phyloP scores from a whole-genome alignment of 192 early-diverging fungal genomes.

The Lobulomyces angularis region DNA sequence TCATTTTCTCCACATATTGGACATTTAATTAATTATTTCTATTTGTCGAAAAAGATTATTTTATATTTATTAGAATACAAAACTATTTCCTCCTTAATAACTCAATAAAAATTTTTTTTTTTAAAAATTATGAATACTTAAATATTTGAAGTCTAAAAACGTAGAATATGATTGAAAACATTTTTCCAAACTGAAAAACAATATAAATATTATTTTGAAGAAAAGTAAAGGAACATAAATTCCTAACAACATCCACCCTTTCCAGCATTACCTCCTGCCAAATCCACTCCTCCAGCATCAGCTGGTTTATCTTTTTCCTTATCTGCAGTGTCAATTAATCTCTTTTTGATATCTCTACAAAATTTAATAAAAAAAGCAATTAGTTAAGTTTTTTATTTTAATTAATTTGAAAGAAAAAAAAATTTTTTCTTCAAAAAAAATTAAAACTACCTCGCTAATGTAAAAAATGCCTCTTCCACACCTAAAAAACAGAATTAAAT shows the following conservation, averaged over 20 bases:
- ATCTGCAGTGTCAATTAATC: constrained; percentile 81
- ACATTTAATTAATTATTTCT: no score
- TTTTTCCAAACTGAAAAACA: no score
- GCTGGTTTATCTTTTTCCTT: constrained; percentile 32
- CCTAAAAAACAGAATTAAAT: constrained; percentile 12
- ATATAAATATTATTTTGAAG: no score
- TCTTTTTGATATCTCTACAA: constrained; percentile 90
- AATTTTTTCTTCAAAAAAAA: constrained; percentile 11
- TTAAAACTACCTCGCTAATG: constrained; percentile 62
- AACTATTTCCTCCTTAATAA: no score
- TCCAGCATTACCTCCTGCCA: background rate
- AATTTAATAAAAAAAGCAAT: background rate
- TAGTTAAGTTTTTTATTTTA: background rate
- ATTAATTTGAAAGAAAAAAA: constrained; percentile 5
- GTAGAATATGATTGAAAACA: no score
- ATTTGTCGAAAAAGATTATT: no score
- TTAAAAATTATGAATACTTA: no score
- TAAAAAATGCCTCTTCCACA: constrained; percentile 92
- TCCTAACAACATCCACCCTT: background rate
- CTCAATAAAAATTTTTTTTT: no score
- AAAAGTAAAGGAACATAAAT: background rate
- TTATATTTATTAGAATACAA: no score
- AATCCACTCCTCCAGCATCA: background rate
- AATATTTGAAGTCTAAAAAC: no score
- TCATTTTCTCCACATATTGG: no score